Evolutionary conservation across 2,329 filamentous ascomycete genomes (phyloP), one percentile per base, ranked within the genome.

Genomic region (Madurella fahalii): DNA sequence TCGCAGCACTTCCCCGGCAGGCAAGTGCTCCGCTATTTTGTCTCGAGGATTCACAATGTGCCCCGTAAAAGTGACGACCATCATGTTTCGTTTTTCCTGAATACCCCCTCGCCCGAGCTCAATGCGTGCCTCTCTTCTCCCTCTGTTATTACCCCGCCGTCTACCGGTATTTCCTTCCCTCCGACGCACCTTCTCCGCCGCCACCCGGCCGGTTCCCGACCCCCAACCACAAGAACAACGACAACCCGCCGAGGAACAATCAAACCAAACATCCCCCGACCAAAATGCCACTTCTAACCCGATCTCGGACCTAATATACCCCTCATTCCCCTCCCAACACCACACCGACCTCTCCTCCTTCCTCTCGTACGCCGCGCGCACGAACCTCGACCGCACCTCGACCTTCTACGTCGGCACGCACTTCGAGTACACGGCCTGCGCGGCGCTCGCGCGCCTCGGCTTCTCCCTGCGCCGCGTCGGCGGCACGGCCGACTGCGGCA

Each of bases 361-460:
- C 67, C 68, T 87, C 30, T 72, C 77, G 25, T 84, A 91, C 67
- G 84, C 84, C 5, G 67, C 76, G 17, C 78, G 79, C 47, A 77
- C 72, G 0, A 74, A 77, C 1, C 74, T 90, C 18, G 76, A 81
- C 58, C 68, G 73, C 1, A 71, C 68, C 4, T 83, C 80, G 15
- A 83, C 82, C 0, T 77, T 83, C 43, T 92, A 84, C 66, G 74
- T 84, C 41, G 89, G 89, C 60, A 93, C 88, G 0, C 81, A 81
- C 67, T 93, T 89, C 72, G 89, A 94, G 69, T 93, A 93, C 72
- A 83, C 76, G 0, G 80, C 84, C 2, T 78, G 80, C 5, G 67
- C 70, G 4, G 71, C 80, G 1, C 77, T 93, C 0, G 64, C 77
- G 2, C 70, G 72, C 1, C 79, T 87, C 50, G 84, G 85, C 51